Conservation (phyloP, 1,284 basidiomycete genomes). For the Cutaneotrichosporon spelunceum region DNA sequence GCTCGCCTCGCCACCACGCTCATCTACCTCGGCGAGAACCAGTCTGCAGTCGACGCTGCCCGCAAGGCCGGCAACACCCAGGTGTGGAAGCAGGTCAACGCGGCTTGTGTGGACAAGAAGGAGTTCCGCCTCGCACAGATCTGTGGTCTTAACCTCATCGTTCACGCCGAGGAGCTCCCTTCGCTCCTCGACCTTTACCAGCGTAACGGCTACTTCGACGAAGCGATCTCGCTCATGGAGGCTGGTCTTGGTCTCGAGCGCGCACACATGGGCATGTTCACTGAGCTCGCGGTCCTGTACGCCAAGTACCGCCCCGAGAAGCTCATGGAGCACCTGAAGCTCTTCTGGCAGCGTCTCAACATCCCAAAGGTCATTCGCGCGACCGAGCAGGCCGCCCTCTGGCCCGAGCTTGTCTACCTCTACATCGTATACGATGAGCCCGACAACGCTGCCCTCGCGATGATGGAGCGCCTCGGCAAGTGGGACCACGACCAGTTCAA, state of each 20-base stretch:
- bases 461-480: constrained; percentile 78
- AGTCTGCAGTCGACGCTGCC: constrained; percentile 95
- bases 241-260: constrained; percentile 92
- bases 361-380: constrained; percentile 77
- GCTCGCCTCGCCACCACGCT: constrained; percentile 95
- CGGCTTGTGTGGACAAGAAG: constrained; percentile 93
- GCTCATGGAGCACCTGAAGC: constrained; percentile 97
- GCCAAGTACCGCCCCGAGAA: constrained; percentile 96
- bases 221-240: constrained; percentile 85
- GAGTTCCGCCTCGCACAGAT: constrained; percentile 99
- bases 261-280: constrained; percentile 70
- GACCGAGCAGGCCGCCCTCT: constrained; percentile 92
- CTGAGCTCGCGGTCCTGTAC: constrained; percentile 89
- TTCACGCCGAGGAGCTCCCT: constrained; percentile 73
- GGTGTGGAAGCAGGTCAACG: constrained; percentile 99
- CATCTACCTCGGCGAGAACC: constrained; percentile 98
- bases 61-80: constrained; percentile 98
- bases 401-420: constrained; percentile 97
- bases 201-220: constrained; percentile 87
- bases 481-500: constrained; percentile 98
- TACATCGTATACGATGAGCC: constrained; percentile 81
- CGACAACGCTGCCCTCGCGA: constrained; percentile 56
- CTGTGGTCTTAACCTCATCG: constrained; percentile 91
- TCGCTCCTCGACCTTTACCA: constrained; percentile 84
- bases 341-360: constrained; percentile 96